Evolutionary conservation across 495 filamentous ascomycete genomes (phyloP).

Genomic region (Aspergillus sparsus): DNA sequence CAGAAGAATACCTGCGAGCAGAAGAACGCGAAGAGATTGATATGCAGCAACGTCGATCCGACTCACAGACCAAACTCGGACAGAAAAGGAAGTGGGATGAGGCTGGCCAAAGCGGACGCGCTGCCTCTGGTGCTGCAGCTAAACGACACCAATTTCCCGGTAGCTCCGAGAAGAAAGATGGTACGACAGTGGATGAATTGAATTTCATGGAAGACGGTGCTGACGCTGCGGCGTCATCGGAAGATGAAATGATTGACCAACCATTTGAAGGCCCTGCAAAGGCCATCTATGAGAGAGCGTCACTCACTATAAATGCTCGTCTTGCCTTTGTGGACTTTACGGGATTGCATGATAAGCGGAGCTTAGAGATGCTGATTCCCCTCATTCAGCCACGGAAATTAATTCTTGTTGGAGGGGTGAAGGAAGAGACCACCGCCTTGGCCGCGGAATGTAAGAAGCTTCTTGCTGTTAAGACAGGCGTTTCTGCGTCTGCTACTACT

Average conservation of each 20-base stretch:
- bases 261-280: constrained; percentile 70
- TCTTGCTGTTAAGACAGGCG: constrained; percentile 55
- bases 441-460: constrained; percentile 81
- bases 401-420: constrained; percentile 79
- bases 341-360: constrained; percentile 89
- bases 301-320: constrained; percentile 65
- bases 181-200: constrained; percentile 43
- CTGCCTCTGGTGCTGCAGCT: constrained; percentile 36
- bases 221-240: constrained; percentile 50
- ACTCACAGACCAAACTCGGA: constrained; percentile 68
- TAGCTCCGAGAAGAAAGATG: constrained; percentile 48
- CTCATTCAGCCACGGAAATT: constrained; percentile 92
- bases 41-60: constrained; percentile 51
- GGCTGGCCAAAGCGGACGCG: constrained; percentile 45
- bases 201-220: constrained; percentile 43
- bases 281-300: constrained; percentile 59
- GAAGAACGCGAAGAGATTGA: constrained; percentile 89
- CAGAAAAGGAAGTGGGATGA: constrained; percentile 96
- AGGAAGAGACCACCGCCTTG: constrained; percentile 72
- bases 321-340: constrained; percentile 89
- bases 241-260: constrained; percentile 49
- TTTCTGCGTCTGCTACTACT: constrained; percentile 39
- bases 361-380: constrained; percentile 90
- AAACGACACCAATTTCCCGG: constrained; percentile 48
- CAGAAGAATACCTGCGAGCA: constrained; percentile 90